Percentiles rank a stretch among this genome's conserved stretches.
phyloP scores from a whole-genome alignment of 2,329 filamentous ascomycete genomes.

The Calonectria naviculata region DNA sequence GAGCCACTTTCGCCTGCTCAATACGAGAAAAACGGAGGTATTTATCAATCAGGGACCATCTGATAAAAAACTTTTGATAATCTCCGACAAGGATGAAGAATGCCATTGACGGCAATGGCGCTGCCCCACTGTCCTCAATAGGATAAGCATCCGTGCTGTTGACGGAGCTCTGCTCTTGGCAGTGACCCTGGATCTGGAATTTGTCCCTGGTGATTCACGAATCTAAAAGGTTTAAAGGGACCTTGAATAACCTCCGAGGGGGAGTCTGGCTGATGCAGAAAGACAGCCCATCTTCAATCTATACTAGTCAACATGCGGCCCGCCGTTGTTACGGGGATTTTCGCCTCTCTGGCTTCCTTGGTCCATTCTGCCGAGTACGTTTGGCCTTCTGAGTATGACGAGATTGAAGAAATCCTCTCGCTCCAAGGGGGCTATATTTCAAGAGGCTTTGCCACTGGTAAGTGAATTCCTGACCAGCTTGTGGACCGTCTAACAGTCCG shows the following conservation, averaged over 20 bases:
- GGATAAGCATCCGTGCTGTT: slow-evolving; percentile 11
- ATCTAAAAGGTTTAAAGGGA: not conserved
- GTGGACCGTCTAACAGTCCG: not conserved
- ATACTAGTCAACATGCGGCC: slow-evolving; percentile 1
- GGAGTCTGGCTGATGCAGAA: no score
- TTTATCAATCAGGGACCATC: slow-evolving; percentile 21
- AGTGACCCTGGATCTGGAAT: not conserved
- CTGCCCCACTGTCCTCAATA: slow-evolving; percentile 10
- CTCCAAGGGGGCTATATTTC: slow-evolving; percentile 17
- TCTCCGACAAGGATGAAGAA: slow-evolving; percentile 11
- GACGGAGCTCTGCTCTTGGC: slow-evolving; percentile 4
- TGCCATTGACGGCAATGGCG: slow-evolving; percentile 1
- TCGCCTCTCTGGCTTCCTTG: not conserved
- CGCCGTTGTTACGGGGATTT: not conserved
- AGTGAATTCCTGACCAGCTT: not conserved
- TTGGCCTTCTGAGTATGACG: slow-evolving; percentile 33
- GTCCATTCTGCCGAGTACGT: slow-evolving; percentile 8
- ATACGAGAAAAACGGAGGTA: slow-evolving; percentile 12
- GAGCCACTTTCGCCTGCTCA: not conserved
- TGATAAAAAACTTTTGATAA: slow-evolving; percentile 18
- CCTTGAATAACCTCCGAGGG: not conserved
- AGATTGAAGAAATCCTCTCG: slow-evolving; percentile 28
- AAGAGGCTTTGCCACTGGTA: slow-evolving; percentile 20
- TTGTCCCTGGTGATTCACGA: not conserved
- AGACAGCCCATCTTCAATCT: no score